These are phyloP conservation scores for Arthrobotrys iridis DNA, from an alignment of 2,329 filamentous ascomycete species.

Conservation along the genomic window DNA sequence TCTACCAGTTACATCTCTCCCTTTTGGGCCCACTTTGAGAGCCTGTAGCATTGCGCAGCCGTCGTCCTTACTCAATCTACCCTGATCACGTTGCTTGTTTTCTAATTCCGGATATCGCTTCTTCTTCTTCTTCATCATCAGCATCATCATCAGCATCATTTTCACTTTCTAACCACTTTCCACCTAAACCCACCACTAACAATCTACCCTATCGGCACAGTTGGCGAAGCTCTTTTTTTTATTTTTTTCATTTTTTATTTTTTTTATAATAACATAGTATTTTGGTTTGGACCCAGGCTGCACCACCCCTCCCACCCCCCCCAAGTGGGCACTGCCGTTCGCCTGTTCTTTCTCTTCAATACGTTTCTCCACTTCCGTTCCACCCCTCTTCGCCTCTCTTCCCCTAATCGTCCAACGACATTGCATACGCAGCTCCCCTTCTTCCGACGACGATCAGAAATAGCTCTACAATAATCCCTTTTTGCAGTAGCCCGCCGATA, in stretches of 20 bases:
- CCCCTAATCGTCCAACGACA: conserved; percentile 34
- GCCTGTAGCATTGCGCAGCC: conserved; percentile 42
- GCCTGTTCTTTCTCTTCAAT: conserved; percentile 44
- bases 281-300: too few species aligned
- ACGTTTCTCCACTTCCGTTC: conserved; percentile 14
- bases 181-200: neutral
- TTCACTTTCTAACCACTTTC: too few species aligned
- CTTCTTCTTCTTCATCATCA: neutral
- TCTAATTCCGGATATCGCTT: conserved; percentile 47
- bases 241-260: too few species aligned
- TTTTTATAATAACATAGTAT: too few species aligned
- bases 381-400: conserved; percentile 24
- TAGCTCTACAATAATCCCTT: conserved; percentile 15
- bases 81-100: conserved; percentile 49
- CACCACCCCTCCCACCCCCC: neutral
- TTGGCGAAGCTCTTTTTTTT: conserved; percentile 19
- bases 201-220: conserved; percentile 38
- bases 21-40: conserved; percentile 16
- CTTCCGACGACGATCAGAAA: conserved; percentile 48
- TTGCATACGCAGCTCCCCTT: conserved; percentile 24
- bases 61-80: conserved; percentile 29
- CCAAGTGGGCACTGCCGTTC: conserved; percentile 49
- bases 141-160: neutral
- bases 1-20: neutral
- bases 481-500: neutral